Percentiles rank a stretch among this genome's conserved stretches.
Conservation (phyloP, 805 yeast genomes). For the Grigorovia transvaalensis region DNA sequence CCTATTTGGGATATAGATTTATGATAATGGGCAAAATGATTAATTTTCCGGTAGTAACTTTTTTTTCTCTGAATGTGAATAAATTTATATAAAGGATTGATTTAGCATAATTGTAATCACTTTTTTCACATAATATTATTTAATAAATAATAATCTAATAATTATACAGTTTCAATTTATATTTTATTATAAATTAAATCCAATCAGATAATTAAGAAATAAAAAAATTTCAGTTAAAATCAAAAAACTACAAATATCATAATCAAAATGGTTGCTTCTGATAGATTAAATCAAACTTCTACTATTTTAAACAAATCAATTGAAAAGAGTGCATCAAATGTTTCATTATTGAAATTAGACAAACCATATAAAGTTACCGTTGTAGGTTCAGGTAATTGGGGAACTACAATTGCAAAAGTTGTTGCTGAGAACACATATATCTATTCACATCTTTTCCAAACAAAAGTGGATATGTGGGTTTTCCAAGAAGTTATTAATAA, state of each 20-base stretch:
- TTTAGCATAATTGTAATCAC: not conserved
- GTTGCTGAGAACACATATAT: slow-evolving; percentile 77
- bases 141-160: not conserved
- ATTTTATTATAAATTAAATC: not conserved
- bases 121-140: too few species aligned
- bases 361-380: slow-evolving; percentile 52
- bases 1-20: not conserved
- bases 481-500: slow-evolving; percentile 78
- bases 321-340: slow-evolving; percentile 8
- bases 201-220: not conserved
- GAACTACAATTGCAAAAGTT: slow-evolving; percentile 93
- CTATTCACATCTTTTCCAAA: slow-evolving; percentile 61
- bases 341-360: slow-evolving; percentile 10
- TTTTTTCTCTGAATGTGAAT: not conserved
- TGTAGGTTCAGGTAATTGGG: slow-evolving; percentile 97
- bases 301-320: slow-evolving; percentile 19
- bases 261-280: slow-evolving; percentile 21
- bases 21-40: not conserved
- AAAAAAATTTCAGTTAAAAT: not conserved
- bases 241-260: not conserved
- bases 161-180: not conserved
- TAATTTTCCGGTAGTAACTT: not conserved
- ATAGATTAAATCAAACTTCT: slow-evolving; percentile 26
- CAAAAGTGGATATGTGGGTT: slow-evolving; percentile 92
- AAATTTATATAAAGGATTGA: not conserved